A percentile compares a stretch with the other conserved stretches of the same genome.
phyloP scores from a whole-genome alignment of 176 grass and related monocot species.

The Oryza rufipogon region DNA sequence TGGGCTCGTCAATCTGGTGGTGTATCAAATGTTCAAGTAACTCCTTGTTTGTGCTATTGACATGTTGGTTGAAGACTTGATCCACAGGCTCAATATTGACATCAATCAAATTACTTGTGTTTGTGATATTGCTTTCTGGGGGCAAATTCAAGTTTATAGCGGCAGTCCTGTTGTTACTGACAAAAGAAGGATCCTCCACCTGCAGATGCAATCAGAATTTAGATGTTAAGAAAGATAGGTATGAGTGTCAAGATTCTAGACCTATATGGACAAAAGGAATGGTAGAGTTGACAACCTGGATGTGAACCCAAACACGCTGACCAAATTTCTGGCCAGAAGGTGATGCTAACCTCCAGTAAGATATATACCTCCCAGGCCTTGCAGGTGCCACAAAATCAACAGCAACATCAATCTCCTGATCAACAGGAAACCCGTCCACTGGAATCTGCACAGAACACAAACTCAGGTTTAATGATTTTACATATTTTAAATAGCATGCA shows the following conservation, averaged over 20 bases:
- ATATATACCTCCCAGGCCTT: conserved; percentile 79
- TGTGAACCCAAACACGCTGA: conserved; percentile 94
- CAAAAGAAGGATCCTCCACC: conserved; percentile 57
- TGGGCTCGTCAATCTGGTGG: conserved; percentile 13
- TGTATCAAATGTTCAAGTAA: conserved; percentile 30
- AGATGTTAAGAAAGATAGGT: neutral
- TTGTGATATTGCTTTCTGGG: conserved; percentile 42
- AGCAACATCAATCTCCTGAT: conserved; percentile 72
- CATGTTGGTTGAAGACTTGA: conserved; percentile 15
- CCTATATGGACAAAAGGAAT: conserved; percentile 25
- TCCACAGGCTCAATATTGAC: conserved; percentile 48
- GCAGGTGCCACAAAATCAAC: conserved; percentile 86
- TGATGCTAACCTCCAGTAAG: conserved; percentile 91
- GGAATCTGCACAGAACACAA: conserved; percentile 64
- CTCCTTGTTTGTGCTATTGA: conserved; percentile 27
- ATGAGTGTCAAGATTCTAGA: neutral
- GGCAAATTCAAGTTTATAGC: conserved; percentile 71
- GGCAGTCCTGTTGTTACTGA: conserved; percentile 31
- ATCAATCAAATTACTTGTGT: conserved; percentile 54
- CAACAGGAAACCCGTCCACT: conserved; percentile 59
- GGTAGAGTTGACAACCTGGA: conserved; percentile 61
- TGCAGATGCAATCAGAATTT: conserved; percentile 31
- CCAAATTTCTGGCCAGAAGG: conserved; percentile 93
- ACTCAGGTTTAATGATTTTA: neutral
- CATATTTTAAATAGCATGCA: neutral